Conservation (phyloP, 2,329 filamentous ascomycete genomes). For the Colletotrichum sp. region DNA sequence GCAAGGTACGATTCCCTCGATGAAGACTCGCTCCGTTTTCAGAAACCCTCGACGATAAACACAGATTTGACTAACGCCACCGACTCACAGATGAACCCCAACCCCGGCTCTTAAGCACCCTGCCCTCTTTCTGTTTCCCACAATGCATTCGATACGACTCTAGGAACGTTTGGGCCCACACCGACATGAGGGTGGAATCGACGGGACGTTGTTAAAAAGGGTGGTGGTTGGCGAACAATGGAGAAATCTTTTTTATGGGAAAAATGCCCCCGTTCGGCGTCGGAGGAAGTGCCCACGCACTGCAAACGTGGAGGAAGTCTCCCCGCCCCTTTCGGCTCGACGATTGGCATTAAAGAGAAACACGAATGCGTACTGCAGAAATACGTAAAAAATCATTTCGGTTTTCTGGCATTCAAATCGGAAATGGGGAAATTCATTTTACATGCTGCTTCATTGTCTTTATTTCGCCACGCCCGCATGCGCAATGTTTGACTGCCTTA, state of each 20-base stretch:
- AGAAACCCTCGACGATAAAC: not conserved
- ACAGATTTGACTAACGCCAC: slow-evolving; percentile 20
- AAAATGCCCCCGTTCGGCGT: slow-evolving; percentile 5
- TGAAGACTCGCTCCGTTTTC: not conserved
- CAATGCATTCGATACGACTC: slow-evolving; percentile 23
- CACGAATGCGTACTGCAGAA: slow-evolving; percentile 20
- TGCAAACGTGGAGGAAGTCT: not conserved
- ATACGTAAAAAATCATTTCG: slow-evolving; percentile 17
- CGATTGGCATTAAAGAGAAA: not conserved
- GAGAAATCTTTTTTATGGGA: slow-evolving; percentile 16
- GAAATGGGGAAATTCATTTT: slow-evolving; percentile 12
- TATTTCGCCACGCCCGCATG: not conserved
- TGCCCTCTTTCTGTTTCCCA: slow-evolving; percentile 2
- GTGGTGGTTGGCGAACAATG: slow-evolving; percentile 14
- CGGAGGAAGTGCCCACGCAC: not conserved
- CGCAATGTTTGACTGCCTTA: not conserved
- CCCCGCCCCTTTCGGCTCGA: not conserved
- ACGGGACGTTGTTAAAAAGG: slow-evolving; percentile 13
- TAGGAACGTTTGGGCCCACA: slow-evolving; percentile 20
- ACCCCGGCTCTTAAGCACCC: slow-evolving; percentile 40
- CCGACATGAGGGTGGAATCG: slow-evolving; percentile 23
- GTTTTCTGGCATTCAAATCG: slow-evolving; percentile 18
- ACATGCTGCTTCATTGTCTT: not conserved
- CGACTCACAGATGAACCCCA: slow-evolving; percentile 45
- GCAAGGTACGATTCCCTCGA: slow-evolving; percentile 72